Evolutionary conservation across 2,329 filamentous ascomycete genomes (phyloP).

Genomic region (Fusarium nisikadoi): DNA sequence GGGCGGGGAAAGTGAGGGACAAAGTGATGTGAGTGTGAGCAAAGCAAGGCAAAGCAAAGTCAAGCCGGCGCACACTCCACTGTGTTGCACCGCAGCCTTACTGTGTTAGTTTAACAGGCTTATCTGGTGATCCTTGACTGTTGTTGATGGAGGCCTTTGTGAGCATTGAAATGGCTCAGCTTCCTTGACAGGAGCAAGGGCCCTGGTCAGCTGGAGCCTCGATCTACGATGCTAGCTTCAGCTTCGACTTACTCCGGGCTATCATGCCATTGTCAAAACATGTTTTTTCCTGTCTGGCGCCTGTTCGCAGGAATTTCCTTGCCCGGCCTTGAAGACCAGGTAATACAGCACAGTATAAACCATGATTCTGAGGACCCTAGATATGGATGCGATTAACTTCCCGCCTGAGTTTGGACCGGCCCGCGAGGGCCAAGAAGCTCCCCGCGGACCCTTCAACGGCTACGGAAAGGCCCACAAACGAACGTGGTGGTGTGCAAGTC

Average conservation of each 20-base stretch:
- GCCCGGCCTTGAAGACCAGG: background rate
- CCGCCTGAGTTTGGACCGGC: conserved; percentile 36
- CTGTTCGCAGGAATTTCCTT: conserved; percentile 7
- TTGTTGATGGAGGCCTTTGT: conserved; percentile 18
- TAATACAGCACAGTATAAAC: conserved; percentile 14
- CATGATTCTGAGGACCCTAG: conserved; percentile 4
- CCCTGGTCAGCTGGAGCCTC: conserved; percentile 39
- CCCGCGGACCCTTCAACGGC: conserved; percentile 32
- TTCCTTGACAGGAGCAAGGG: conserved; percentile 34
- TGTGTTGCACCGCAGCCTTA: conserved; percentile 16
- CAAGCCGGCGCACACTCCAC: conserved; percentile 26
- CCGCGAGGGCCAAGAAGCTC: conserved; percentile 26
- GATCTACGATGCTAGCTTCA: conserved; percentile 31
- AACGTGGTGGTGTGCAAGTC: conserved; percentile 28
- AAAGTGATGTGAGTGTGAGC: conserved; percentile 19
- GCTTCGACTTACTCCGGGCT: conserved; percentile 15
- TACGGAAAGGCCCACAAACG: conserved; percentile 17
- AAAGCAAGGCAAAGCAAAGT: conserved; percentile 5
- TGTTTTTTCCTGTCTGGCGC: background rate
- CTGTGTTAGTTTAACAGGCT: conserved; percentile 22
- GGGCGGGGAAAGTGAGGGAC: conserved; percentile 29
- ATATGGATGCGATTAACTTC: conserved; percentile 26
- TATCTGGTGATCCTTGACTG: conserved; percentile 39
- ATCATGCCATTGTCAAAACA: conserved; percentile 19
- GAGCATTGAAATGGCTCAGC: conserved; percentile 28